Base-by-base conservation (phyloP, 108 stramenopile species). In the Heterococcus sp. region DNA sequence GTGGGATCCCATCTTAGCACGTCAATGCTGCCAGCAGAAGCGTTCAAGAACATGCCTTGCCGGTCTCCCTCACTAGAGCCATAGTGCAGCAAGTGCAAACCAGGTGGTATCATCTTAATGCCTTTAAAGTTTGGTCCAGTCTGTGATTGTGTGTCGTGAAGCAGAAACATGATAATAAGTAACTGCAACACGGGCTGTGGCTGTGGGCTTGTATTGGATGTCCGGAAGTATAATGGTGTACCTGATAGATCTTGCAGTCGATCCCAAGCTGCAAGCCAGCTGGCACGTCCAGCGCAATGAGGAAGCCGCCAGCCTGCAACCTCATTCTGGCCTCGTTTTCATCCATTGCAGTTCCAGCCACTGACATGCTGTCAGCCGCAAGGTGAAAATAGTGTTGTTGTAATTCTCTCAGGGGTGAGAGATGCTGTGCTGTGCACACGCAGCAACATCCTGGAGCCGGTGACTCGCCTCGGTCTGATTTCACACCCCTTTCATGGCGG, bases 261-360 rank as follows among this genome's bases (percentile, higher is more conserved):
- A 81, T 81, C 2, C 79, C 79, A 28, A 81, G 73, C 32, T 81
- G 71, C 4, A 81, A 38, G 2, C 79, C 70, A 0, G 79, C 72
- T 28, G 79, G 79, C 2, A 70, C 69, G 0, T 72, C 79, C 5
- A 81, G 29, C 39, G 69, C 69, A 36, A 81, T 66, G 1, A 81
- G 72, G 29, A 72, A 81, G 27, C 79, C 79, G 21, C 79, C 79
- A 35, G 65, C 65, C 72, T 68, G 31, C 29, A 81, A 66, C 26
- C 79, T 69, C 4, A 38, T 66, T 26, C 72, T 71, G 8, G 79
- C 79, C 32, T 81, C 69, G 37, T 69, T 33, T 27, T 72, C 68
- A 38, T 81, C 79, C 79, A 81, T 81, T n/a, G n/a, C n/a, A n/a
- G n/a, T n/a, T n/a, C n/a, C n/a, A n/a, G n/a, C n/a, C n/a, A n/a